Evolutionary conservation across 1,284 basidiomycete species (phyloP), one percentile per base, ranked within the genome.

Genomic region (Ceratobasidium papillatum): DNA sequence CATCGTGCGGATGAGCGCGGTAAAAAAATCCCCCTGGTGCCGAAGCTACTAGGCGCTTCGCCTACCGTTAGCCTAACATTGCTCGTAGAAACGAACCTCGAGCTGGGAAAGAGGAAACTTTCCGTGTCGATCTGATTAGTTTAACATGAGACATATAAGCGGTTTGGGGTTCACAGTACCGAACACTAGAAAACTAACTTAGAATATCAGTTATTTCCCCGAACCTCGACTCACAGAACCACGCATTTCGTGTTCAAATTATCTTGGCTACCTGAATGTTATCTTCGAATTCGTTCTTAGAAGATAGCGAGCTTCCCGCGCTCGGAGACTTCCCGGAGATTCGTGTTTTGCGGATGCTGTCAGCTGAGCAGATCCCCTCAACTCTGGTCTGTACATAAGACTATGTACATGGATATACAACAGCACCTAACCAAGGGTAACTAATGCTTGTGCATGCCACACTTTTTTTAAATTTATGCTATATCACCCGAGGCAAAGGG

Each of bases 251-350:
- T 22, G 22, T 68, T 54, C 22, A 25, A 32, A 22, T 56, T 49
- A 41, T 56, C 41, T 30, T 38, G 12, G 38, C 3, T 30, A 19
- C n/a, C 25, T 17, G 30, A 11, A 17, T 63, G 36, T 27, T 17
- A 19, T 17, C 43, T 17, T 12, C 41, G 36, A 38, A 47, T 49
- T 49, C 65, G 54, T 25, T 56, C 47, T 43, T 68, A 49, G 22
- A 54, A 68, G 1, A 2, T 52, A n/a, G 51, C 38, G 17, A 56
- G 65, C n/a, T 56, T 68, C 27, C 25, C 30, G 25, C 32, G n/a
- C 7, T 49, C 34, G 17, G 65, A 12, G 32, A 34, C 51, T 56
- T 68, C 65, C 27, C n/a, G 30, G 7, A 68, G 65, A 56, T 68
- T 68, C 11, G 47, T 30, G 51, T 68, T 32, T 27, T 54, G 30